phyloP scores from a whole-genome alignment of 2,329 filamentous ascomycete species.

The Fusarium chaquense region DNA sequence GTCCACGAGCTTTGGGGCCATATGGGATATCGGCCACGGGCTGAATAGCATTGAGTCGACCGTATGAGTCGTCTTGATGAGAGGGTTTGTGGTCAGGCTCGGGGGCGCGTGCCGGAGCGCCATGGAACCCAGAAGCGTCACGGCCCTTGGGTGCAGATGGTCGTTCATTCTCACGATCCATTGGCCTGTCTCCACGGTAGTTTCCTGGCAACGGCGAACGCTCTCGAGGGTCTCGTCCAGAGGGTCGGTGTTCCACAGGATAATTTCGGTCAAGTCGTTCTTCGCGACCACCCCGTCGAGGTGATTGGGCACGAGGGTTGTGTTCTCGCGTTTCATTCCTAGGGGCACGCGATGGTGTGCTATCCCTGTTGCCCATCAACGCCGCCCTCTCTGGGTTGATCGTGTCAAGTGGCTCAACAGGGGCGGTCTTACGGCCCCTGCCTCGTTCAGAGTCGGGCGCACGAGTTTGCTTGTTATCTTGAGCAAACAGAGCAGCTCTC shows the following conservation, averaged over 20 bases:
- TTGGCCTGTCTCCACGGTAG: conserved; percentile 52
- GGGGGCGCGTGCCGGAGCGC: conserved; percentile 51
- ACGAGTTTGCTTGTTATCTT: conserved; percentile 50
- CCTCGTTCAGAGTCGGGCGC: conserved; percentile 49
- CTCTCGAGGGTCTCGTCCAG: conserved; percentile 50
- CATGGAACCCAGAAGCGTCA: conserved; percentile 56
- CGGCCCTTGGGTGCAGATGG: conserved; percentile 54
- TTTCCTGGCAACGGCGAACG: conserved; percentile 48
- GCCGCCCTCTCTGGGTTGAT: conserved; percentile 64
- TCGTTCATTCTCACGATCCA: conserved; percentile 56
- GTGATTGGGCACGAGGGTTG: conserved; percentile 59
- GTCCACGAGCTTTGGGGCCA: conserved; percentile 67
- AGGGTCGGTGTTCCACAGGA: conserved; percentile 50
- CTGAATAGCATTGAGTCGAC: conserved; percentile 68
- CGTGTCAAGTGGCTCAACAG: conserved; percentile 51
- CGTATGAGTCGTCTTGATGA: conserved; percentile 72
- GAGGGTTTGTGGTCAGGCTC: conserved; percentile 65
- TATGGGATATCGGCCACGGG: conserved; percentile 63
- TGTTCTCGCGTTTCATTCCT: conserved; percentile 62
- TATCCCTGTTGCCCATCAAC: conserved; percentile 57
- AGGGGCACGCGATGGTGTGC: conserved; percentile 51
- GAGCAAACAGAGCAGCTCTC: conserved; percentile 62
- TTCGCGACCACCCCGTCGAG: conserved; percentile 60
- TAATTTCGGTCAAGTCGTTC: conserved; percentile 61
- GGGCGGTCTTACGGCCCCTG: conserved; percentile 48